Base-by-base conservation (phyloP, 371 early-diverging fungal genomes). In the Mortierella sp. region DNA sequence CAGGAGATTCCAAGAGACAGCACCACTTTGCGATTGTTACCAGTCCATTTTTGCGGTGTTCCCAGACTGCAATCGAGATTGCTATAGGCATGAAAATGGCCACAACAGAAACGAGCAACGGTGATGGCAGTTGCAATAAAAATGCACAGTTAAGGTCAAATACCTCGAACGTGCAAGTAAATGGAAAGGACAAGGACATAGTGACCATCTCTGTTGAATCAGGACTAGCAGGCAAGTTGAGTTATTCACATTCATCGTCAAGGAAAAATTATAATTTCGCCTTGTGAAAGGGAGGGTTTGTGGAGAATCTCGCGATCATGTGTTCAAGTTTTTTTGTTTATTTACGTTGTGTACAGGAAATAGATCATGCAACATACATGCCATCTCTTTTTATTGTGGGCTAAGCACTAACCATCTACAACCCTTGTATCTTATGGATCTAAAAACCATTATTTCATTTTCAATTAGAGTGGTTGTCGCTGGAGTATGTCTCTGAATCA, bases 1-100 rank as follows among this genome's bases (percentile, higher is more conserved):
- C 54, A 29, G 42, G 34, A n/a, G 28, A 19, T 10, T 2, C 32
- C 23, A 68, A 51, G 40, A 64, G 67, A 62, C 68, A 49, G 12
- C 70, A 80, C 17, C 75, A 75, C 64, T 74, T 75, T 68, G 81
- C 81, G n/a, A 74, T 80, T 49, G 61, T 80, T 32, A 80, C 81
- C 22, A 80, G 81, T 13, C 81, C 81, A 2, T 80, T 80, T 54
- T 23, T 80, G 49, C 71, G 81, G 17, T 80, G 81, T 35, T 60
- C 81, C 10, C 68, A 80, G 58, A 80, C 81, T 1, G 81, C 81
- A 7, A 65, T 71, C 28, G 81, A 80, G 61, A 66, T 80, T n/a
- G 71, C 75, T 1, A 68, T 70, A 5, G 81, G 81, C 12, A 70
- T 79, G 54, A 61, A 69, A 35, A 58, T 40, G 26, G 34, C 53